Evolutionary conservation across 106 monocot species (phyloP).

Genomic region (Dioscorea alata): DNA sequence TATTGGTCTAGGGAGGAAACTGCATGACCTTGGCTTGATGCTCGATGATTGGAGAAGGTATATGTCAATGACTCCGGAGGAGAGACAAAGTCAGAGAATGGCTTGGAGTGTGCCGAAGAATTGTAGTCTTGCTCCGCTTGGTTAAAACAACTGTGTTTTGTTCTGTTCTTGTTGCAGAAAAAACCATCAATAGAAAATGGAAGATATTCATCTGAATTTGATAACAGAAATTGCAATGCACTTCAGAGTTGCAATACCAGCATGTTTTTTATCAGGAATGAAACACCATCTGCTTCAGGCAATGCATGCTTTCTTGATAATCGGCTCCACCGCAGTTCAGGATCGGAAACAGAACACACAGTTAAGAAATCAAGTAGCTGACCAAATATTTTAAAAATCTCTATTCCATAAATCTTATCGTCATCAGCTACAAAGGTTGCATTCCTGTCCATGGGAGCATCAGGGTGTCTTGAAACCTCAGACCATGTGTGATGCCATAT

Average conservation of each 20-base stretch:
- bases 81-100: not conserved
- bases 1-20: slow-evolving; percentile 6
- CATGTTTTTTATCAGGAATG: slow-evolving; percentile 45
- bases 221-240: too few species aligned
- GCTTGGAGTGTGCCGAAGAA: slow-evolving; percentile 2
- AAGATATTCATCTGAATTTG: too few species aligned
- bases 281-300: slow-evolving; percentile 37
- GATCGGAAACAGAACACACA: slow-evolving; percentile 44
- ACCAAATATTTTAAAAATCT: slow-evolving; percentile 87
- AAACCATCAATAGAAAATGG: too few species aligned
- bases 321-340: slow-evolving; percentile 40
- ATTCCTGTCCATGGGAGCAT: slow-evolving; percentile 85
- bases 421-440: slow-evolving; percentile 44
- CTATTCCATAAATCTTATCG: slow-evolving; percentile 62
- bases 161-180: too few species aligned
- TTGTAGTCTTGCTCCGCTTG: not conserved
- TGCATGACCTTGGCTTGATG: slow-evolving; percentile 10
- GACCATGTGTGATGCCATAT: slow-evolving; percentile 28
- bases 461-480: slow-evolving; percentile 74
- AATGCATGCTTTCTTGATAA: slow-evolving; percentile 49
- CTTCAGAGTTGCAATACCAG: slow-evolving; percentile 40
- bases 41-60: slow-evolving; percentile 16
- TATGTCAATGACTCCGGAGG: not conserved
- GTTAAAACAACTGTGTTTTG: too few species aligned
- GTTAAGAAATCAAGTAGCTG: slow-evolving; percentile 77